These are phyloP conservation scores for Plasmodium inui DNA, from an alignment of 169 alveolate genomes.

Conservation along the genomic window DNA sequence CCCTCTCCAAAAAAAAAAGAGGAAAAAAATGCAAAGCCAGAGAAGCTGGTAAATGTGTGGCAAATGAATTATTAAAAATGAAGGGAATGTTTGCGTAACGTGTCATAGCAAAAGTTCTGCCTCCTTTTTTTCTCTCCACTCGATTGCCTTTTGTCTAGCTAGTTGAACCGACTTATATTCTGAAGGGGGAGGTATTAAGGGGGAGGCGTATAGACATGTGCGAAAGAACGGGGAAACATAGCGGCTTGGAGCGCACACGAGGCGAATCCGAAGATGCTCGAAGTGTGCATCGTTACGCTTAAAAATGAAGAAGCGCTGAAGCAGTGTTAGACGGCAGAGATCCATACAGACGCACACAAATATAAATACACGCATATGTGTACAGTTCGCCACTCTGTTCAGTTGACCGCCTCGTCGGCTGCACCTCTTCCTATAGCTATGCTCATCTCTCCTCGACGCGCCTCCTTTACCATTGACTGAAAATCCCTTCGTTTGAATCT, in stretches of 20 bases:
- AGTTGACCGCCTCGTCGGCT: background rate
- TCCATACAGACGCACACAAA: background rate
- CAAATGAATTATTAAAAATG: slow-evolving; percentile 2
- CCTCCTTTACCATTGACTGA: slow-evolving; percentile 69
- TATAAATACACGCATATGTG: background rate
- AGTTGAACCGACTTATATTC: slow-evolving; percentile 68
- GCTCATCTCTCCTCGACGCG: background rate
- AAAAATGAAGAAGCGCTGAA: background rate
- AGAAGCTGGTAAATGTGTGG: background rate
- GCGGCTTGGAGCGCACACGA: background rate
- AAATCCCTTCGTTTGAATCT: slow-evolving; percentile 71
- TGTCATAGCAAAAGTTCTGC: slow-evolving; percentile 49
- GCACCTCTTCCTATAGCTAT: background rate
- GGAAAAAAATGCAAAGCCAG: background rate
- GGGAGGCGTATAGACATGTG: background rate
- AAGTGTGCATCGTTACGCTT: background rate
- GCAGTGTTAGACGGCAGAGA: background rate
- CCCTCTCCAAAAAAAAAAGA: background rate
- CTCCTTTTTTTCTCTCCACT: slow-evolving; percentile 73
- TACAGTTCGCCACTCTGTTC: background rate
- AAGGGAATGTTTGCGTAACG: background rate
- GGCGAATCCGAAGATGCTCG: background rate
- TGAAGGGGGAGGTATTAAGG: background rate
- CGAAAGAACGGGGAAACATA: background rate
- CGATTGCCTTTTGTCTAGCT: slow-evolving; percentile 74